Evolutionary conservation across 2,329 filamentous ascomycete genomes (phyloP).

Genomic region (Microcyclosporella mali): DNA sequence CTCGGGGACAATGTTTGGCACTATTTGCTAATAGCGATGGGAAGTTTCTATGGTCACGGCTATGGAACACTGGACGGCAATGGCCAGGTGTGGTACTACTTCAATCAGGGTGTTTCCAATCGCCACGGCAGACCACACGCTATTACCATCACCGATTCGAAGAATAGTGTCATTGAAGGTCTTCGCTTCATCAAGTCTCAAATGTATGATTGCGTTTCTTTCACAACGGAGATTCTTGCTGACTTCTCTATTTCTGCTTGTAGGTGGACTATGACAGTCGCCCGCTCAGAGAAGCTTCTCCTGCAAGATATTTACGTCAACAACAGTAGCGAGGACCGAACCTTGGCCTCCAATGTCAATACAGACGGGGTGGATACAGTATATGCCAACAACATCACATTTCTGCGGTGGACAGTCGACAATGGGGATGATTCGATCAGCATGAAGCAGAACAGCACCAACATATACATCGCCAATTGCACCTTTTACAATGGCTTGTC

Average conservation of each 20-base stretch:
- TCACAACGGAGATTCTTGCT: conserved; percentile 32
- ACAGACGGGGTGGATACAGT: conserved; percentile 51
- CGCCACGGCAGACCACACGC: conserved; percentile 43
- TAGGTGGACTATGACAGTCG: conserved; percentile 42
- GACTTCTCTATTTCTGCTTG: not conserved
- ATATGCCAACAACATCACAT: conserved; percentile 47
- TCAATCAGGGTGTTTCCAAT: conserved; percentile 14
- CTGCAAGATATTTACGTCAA: conserved; percentile 51
- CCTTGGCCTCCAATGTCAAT: conserved; percentile 24
- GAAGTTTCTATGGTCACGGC: conserved; percentile 46
- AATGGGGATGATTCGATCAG: conserved; percentile 52
- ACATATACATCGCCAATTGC: conserved; percentile 47
- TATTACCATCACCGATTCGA: conserved; percentile 46
- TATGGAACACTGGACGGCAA: conserved; percentile 54
- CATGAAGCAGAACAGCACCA: conserved; percentile 51
- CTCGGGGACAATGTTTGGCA: no score
- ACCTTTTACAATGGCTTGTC: conserved; percentile 47
- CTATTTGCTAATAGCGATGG: no score
- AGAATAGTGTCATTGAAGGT: conserved; percentile 44
- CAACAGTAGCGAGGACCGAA: conserved; percentile 43
- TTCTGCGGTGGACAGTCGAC: conserved; percentile 47
- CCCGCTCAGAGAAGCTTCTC: conserved; percentile 43
- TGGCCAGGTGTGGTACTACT: conserved; percentile 54
- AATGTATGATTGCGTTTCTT: conserved; percentile 47
- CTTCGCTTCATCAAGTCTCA: conserved; percentile 52